A percentile compares a stretch with the other conserved stretches of the same genome.
Evolutionary conservation across 306 rosid genomes (phyloP).

Genomic region (Hippophae rhamnoides): DNA sequence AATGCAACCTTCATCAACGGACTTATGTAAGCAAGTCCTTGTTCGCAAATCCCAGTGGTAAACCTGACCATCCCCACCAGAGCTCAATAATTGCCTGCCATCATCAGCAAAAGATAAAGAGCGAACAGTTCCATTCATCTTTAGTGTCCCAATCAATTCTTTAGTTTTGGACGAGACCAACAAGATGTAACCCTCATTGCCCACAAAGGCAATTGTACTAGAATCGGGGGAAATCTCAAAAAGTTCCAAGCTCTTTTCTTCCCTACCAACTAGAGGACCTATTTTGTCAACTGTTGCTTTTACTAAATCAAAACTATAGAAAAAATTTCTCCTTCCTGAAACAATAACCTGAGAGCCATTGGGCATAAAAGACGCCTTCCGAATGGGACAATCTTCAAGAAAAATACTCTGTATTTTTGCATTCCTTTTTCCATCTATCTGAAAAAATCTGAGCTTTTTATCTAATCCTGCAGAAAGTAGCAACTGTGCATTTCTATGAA

Average conservation of each 20-base stretch:
- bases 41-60: conserved; percentile 95
- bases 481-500: conserved; percentile 75
- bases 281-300: conserved; percentile 66
- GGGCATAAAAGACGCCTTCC: conserved; percentile 71
- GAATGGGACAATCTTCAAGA: conserved; percentile 70
- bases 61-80: conserved; percentile 85
- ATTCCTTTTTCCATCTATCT: conserved; percentile 80
- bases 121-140: conserved; percentile 84
- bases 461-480: conserved; percentile 80
- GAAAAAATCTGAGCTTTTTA: conserved; percentile 65
- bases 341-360: conserved; percentile 84
- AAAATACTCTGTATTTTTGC: conserved; percentile 80
- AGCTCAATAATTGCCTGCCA: conserved; percentile 64
- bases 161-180: conserved; percentile 77
- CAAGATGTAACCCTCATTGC: conserved; percentile 89
- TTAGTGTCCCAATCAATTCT: conserved; percentile 68
- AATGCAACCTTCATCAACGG: conserved; percentile 50
- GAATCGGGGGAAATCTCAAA: conserved; percentile 91
- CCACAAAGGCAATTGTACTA: conserved; percentile 64
- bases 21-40: conserved; percentile 63
- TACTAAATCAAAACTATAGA: conserved; percentile 70
- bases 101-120: conserved; percentile 68
- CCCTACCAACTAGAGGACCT: conserved; percentile 90
- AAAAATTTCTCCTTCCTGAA: conserved; percentile 76
- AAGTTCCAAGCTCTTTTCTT: conserved; percentile 82